Conservation (phyloP, 2,329 filamentous ascomycete species). For the Aureobasidium sp. region DNA sequence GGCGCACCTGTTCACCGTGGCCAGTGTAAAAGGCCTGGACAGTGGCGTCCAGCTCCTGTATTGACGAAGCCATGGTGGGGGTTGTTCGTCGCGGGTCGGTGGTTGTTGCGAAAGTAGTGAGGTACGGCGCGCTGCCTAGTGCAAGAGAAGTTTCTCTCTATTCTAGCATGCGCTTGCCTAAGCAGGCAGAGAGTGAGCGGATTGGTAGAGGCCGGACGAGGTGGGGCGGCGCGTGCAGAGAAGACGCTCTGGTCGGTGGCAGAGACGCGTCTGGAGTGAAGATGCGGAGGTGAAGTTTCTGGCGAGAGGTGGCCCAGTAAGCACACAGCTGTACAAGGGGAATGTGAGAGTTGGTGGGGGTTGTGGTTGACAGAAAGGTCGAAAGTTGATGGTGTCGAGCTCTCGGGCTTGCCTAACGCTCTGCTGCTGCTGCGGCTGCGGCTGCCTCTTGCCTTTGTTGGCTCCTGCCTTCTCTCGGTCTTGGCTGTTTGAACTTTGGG, state of each 20-base stretch:
- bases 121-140: not conserved
- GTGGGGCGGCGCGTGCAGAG: conserved; percentile 9
- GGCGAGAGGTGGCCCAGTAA: not conserved
- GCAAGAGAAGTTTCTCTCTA: not conserved
- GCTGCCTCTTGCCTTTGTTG: not conserved
- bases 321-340: conserved; percentile 1
- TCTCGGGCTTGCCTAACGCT: conserved; percentile 1
- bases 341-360: not conserved
- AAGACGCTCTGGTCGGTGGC: conserved; percentile 4
- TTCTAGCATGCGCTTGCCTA: conserved; percentile 7
- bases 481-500: not conserved
- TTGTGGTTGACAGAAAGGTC: conserved; percentile 1
- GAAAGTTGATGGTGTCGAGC: not conserved
- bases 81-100: not conserved
- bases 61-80: conserved; percentile 57
- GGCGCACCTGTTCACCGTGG: conserved; percentile 76
- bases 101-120: not conserved
- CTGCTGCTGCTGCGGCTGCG: not conserved
- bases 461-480: not conserved
- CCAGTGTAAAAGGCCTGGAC: conserved; percentile 98
- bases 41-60: conserved; percentile 92
- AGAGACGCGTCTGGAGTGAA: conserved; percentile 4
- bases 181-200: not conserved
- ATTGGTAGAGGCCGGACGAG: conserved; percentile 6
- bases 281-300: not conserved